Conservation (phyloP, 371 early-diverging fungal species). For the Mucor sp. region DNA sequence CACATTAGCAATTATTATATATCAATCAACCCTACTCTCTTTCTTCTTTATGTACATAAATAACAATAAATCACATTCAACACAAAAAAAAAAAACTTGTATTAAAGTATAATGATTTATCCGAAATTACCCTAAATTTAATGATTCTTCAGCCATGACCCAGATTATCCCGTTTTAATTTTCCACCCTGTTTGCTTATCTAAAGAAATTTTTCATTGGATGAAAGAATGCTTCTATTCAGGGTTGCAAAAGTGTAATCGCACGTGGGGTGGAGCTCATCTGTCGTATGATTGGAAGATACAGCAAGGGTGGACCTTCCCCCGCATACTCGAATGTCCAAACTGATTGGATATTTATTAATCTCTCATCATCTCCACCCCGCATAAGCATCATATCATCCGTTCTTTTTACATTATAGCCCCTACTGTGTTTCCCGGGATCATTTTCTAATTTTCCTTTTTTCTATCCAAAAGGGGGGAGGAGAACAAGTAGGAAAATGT, state of each 20-base stretch:
- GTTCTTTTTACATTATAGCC: not conserved
- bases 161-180: conserved; percentile 20
- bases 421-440: not conserved
- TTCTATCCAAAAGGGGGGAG: not conserved
- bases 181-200: conserved; percentile 17
- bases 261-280: not conserved
- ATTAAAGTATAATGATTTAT: not conserved
- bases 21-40: conserved; percentile 3
- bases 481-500: not conserved
- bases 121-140: conserved; percentile 9
- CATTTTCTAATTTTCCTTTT: not conserved
- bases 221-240: not conserved
- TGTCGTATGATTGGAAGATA: not conserved
- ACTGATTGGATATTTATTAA: not conserved
- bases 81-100: not conserved
- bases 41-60: conserved; percentile 5
- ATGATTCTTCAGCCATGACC: conserved; percentile 10
- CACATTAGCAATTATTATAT: conserved; percentile 2
- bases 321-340: not conserved
- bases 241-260: not conserved
- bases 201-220: conserved; percentile 3
- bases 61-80: not conserved
- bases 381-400: not conserved
- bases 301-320: not conserved
- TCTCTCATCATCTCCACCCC: conserved; percentile 2